Conservation (phyloP, 176 grass and related monocot genomes). For the Elaeis guineensis region DNA sequence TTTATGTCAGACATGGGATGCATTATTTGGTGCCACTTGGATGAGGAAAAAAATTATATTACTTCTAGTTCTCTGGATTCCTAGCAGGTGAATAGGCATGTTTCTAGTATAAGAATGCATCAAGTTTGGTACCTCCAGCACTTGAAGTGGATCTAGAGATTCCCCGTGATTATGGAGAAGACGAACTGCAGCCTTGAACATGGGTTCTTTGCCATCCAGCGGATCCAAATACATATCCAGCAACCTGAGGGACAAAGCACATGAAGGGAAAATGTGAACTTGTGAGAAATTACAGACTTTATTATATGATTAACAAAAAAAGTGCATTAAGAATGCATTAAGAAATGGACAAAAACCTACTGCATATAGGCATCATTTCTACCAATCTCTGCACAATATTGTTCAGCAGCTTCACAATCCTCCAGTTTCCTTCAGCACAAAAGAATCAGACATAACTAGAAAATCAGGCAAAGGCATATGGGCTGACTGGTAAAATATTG, state of each 20-base stretch:
- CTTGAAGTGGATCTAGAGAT: slow-evolving; percentile 93
- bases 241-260: slow-evolving; percentile 40
- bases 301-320: slow-evolving; percentile 2
- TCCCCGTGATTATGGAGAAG: slow-evolving; percentile 94
- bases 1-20: too few relatives aligned
- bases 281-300: slow-evolving; percentile 7
- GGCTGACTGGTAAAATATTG: neutral
- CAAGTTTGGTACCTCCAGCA: slow-evolving; percentile 65
- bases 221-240: slow-evolving; percentile 97
- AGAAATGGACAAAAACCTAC: slow-evolving; percentile 38
- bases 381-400: slow-evolving; percentile 95
- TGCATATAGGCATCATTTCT: slow-evolving; percentile 99
- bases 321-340: neutral
- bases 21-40: too few relatives aligned
- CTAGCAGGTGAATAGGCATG: too few relatives aligned
- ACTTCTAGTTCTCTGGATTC: too few relatives aligned
- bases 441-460: slow-evolving; percentile 16
- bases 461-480: slow-evolving; percentile 5
- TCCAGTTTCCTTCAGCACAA: slow-evolving; percentile 71
- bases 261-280: slow-evolving; percentile 14
- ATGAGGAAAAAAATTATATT: too few relatives aligned
- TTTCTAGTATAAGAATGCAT: neutral
- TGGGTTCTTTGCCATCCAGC: slow-evolving; percentile 85
- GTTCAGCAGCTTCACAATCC: slow-evolving; percentile 92
- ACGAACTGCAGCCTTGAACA: slow-evolving; percentile 90